Base-by-base conservation (phyloP, 345 rosid genomes). In the Bruguiera sexangula region DNA sequence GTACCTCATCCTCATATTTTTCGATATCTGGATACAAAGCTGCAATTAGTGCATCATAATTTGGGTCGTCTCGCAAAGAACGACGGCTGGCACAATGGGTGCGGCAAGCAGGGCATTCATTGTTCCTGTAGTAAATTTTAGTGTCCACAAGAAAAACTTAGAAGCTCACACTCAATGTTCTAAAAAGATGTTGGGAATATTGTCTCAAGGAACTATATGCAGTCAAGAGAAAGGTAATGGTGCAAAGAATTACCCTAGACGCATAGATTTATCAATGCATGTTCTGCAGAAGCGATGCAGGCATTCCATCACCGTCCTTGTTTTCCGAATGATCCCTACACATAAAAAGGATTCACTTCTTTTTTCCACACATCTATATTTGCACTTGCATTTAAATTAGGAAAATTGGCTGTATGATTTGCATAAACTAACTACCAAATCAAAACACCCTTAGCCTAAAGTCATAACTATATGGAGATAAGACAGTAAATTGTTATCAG, bases 101-200 rank as follows among this genome's bases (percentile, higher is more conserved):
- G 56, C 91, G 89, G 82, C 97, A 91, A 75, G 97, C 95, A 34
- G 97, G 97, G 72, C 97, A 91, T 69, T 87, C 95, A 16, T 91
- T 91, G 80, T 85, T 89, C 79, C 97, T 91, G 78, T 76, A 80
- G 57, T 75, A 29, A 78, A 60, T 67, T 77, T 65, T 65, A 70
- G 32, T 27, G 22, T 32, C 51, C 31, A 65, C 55, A 76, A 43
- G 50, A n/a, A 63, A 50, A 30, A 29, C 21, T 31, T 34, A 27
- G 55, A 19, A 43, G 65, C 63, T 63, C 56, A 66, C 57, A 68
- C 36, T 27, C 21, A 30, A 26, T 66, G 6, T 61, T 51, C 62
- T 53, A 26, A 46, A 20, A 27, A 60, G 43, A 67, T 46, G 43
- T 63, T 32, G 43, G 64, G 26, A 56, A 60, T 60, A 66, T 62